These are phyloP conservation scores for Strigomonas culicis DNA, from an alignment of 208 protist genomes.

Conservation along the genomic window DNA sequence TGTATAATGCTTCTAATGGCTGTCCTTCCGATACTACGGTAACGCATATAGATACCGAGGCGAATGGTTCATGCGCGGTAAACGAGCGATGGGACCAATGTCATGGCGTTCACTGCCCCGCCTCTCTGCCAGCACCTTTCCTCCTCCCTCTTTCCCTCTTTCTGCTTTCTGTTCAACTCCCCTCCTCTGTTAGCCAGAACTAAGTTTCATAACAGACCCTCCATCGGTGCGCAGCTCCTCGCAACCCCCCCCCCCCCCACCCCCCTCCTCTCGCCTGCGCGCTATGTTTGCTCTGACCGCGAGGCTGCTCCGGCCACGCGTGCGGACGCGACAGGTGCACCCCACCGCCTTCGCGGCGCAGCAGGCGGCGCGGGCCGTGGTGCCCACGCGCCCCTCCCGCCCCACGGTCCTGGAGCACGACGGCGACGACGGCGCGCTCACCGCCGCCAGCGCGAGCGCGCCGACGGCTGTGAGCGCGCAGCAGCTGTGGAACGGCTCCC, in stretches of 20 bases:
- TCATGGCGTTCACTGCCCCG: too few relatives aligned
- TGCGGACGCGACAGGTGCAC: conserved; percentile 6
- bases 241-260: too few relatives aligned
- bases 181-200: too few relatives aligned
- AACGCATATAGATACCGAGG: too few relatives aligned
- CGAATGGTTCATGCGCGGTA: too few relatives aligned
- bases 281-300: neutral
- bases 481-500: conserved; percentile 62
- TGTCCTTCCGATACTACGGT: too few relatives aligned
- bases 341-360: conserved; percentile 1
- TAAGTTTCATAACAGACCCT: too few relatives aligned
- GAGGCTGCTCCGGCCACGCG: neutral
- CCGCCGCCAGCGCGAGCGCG: conserved; percentile 8
- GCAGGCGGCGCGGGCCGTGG: neutral
- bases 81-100: too few relatives aligned
- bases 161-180: neutral
- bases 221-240: too few relatives aligned
- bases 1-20: too few relatives aligned
- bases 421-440: conserved; percentile 14
- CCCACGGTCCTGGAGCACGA: conserved; percentile 46
- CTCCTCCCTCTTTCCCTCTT: neutral
- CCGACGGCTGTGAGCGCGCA: conserved; percentile 28
- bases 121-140: too few relatives aligned
- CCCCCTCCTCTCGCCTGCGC: too few relatives aligned
- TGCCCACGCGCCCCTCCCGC: conserved; percentile 1